Evolutionary conservation across 1,284 basidiomycete genomes (phyloP).

Genomic region (Heterobasidion occidentale): DNA sequence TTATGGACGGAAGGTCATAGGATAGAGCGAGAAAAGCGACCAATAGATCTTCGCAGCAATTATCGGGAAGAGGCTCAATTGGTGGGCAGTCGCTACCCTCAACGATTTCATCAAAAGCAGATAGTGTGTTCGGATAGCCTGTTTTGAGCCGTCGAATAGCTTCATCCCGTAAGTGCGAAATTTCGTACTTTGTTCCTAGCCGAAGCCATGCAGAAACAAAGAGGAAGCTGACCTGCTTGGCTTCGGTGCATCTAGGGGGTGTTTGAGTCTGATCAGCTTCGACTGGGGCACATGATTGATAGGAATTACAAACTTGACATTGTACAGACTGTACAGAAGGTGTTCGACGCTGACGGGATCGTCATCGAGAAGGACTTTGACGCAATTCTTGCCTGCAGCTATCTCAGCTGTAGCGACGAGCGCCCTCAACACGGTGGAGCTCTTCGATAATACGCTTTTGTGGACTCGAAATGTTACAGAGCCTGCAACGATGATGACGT

Average conservation of each 20-base stretch:
- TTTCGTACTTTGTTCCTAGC: slow-evolving; percentile 8
- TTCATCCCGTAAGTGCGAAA: slow-evolving; percentile 1
- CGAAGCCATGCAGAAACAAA: slow-evolving; percentile 2
- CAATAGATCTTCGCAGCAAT: neutral
- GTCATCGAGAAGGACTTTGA: neutral
- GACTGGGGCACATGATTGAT: neutral
- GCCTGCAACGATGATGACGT: slow-evolving; percentile 3
- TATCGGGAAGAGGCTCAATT: neutral
- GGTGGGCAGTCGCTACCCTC: neutral
- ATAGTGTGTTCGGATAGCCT: slow-evolving; percentile 1
- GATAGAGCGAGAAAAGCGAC: slow-evolving; percentile 9
- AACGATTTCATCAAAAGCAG: neutral
- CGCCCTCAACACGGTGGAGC: slow-evolving; percentile 2
- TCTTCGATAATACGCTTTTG: neutral
- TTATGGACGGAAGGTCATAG: slow-evolving; percentile 2
- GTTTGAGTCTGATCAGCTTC: neutral
- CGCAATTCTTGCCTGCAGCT: neutral
- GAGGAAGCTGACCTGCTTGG: neutral
- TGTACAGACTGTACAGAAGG: neutral
- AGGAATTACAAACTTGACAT: neutral
- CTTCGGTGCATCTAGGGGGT: neutral
- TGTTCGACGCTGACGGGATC: neutral
- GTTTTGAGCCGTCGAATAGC: slow-evolving; percentile 3
- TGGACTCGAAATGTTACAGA: slow-evolving; percentile 3
- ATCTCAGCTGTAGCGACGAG: neutral